Conservation (phyloP, 148 eudicot species). For the Rhododendron ovatum region DNA sequence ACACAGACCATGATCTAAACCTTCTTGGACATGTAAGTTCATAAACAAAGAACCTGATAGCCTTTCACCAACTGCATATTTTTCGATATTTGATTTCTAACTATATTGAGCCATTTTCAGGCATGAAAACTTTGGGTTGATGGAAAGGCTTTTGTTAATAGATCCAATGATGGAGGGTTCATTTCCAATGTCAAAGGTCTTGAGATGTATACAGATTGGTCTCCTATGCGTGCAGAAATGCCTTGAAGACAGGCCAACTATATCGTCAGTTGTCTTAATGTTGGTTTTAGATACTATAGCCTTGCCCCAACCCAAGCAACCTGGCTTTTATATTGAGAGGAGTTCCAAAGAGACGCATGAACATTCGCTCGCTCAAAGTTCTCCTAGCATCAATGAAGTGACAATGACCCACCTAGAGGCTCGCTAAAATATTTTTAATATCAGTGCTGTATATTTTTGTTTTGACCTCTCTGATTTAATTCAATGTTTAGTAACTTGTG, state of each 20-base stretch:
- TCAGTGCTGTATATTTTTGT: too few relatives aligned
- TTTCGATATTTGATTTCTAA: background rate
- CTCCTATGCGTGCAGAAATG: background rate
- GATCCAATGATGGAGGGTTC: background rate
- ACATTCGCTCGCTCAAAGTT: too few relatives aligned
- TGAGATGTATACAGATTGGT: slow-evolving; percentile 7
- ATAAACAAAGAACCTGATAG: slow-evolving; percentile 3
- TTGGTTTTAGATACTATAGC: background rate
- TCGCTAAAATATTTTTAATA: too few relatives aligned
- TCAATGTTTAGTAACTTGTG: too few relatives aligned
- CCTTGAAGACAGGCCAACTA: background rate
- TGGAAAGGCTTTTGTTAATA: background rate
- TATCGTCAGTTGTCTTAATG: background rate
- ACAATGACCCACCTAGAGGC: too few relatives aligned
- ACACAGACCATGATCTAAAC: background rate
- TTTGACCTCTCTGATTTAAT: too few relatives aligned
- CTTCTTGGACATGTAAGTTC: slow-evolving; percentile 9
- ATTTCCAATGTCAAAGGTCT: background rate
- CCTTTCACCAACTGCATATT: background rate
- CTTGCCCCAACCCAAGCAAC: background rate
- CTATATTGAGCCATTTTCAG: background rate
- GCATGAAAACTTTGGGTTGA: slow-evolving; percentile 22
- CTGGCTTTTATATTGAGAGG: slow-evolving; percentile 4
- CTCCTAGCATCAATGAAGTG: too few relatives aligned
- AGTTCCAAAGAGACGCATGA: background rate